Percentiles rank a stretch among this genome's conserved stretches.
Conservation (phyloP, 2,329 filamentous ascomycete species). For the Westerdykella sp. region DNA sequence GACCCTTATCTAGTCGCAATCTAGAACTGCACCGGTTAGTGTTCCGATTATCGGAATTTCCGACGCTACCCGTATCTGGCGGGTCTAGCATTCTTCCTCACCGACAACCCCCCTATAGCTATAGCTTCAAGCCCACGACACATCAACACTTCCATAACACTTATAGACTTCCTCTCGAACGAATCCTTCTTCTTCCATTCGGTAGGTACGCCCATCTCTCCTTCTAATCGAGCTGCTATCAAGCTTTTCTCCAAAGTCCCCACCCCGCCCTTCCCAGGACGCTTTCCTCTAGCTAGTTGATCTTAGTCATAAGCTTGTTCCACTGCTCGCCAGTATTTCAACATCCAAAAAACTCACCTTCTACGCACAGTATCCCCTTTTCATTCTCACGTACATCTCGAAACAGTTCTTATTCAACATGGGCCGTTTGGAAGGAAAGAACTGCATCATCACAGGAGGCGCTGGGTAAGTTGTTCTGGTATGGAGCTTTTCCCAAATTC, state of each 20-base stretch:
- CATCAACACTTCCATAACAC: background rate
- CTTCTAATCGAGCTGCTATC: background rate
- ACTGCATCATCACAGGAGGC: conserved; percentile 74
- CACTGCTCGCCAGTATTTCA: background rate
- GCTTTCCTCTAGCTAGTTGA: conserved; percentile 11
- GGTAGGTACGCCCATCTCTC: background rate
- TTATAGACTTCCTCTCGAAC: background rate
- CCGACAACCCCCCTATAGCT: background rate
- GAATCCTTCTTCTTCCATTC: too few relatives aligned
- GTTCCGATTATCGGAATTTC: background rate
- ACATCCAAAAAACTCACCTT: background rate
- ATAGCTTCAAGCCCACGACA: background rate
- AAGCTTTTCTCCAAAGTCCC: background rate
- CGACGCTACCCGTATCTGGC: conserved; percentile 1
- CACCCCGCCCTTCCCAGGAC: conserved; percentile 8
- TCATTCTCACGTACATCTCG: background rate
- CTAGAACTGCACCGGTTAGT: background rate
- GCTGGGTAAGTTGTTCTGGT: conserved; percentile 60
- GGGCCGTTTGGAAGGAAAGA: conserved; percentile 57
- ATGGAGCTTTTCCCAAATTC: background rate
- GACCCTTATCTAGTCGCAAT: too few relatives aligned
- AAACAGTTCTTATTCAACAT: conserved; percentile 28
- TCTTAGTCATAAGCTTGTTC: conserved; percentile 26
- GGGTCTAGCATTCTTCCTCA: background rate
- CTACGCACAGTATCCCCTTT: background rate